phyloP scores from a whole-genome alignment of 1,284 basidiomycete genomes.

The Ganoderma sinense region DNA sequence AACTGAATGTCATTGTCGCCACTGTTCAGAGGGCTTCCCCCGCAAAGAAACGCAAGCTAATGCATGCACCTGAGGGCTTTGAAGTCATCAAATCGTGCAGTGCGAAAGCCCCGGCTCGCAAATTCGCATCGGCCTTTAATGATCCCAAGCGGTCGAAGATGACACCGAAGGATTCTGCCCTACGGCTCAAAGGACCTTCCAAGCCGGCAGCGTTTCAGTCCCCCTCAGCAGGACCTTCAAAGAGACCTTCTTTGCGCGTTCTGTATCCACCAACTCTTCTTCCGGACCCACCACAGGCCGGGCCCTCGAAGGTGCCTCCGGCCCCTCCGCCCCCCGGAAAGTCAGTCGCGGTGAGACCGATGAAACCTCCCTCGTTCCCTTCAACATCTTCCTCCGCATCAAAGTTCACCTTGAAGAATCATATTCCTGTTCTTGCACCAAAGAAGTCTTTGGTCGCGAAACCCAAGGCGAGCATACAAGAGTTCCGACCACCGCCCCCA shows the following conservation, averaged over 20 bases:
- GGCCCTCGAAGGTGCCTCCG: conserved; percentile 6
- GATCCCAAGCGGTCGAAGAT: conserved; percentile 20
- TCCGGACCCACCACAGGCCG: background rate
- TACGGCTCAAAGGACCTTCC: background rate
- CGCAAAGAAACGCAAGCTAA: conserved; percentile 25
- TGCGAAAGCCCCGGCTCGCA: conserved; percentile 18
- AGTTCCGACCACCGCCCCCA: conserved; percentile 19
- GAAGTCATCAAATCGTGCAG: background rate
- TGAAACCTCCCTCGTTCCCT: conserved; percentile 10
- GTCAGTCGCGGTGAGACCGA: background rate
- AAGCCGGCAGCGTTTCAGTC: background rate
- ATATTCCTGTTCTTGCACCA: background rate
- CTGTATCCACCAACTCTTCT: background rate
- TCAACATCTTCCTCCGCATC: background rate
- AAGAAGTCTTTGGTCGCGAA: conserved; percentile 9
- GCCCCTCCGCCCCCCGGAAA: background rate
- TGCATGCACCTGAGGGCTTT: conserved; percentile 26
- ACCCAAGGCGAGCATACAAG: conserved; percentile 18
- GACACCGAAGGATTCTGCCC: conserved; percentile 3
- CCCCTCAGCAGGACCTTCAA: conserved; percentile 11
- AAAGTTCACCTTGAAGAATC: conserved; percentile 15
- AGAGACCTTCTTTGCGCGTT: background rate
- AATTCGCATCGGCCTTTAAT: conserved; percentile 28
- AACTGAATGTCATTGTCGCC: background rate
- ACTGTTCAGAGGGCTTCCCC: conserved; percentile 4